phyloP scores from a whole-genome alignment of 2,329 filamentous ascomycete species.

The Aureobasidium namibiae region DNA sequence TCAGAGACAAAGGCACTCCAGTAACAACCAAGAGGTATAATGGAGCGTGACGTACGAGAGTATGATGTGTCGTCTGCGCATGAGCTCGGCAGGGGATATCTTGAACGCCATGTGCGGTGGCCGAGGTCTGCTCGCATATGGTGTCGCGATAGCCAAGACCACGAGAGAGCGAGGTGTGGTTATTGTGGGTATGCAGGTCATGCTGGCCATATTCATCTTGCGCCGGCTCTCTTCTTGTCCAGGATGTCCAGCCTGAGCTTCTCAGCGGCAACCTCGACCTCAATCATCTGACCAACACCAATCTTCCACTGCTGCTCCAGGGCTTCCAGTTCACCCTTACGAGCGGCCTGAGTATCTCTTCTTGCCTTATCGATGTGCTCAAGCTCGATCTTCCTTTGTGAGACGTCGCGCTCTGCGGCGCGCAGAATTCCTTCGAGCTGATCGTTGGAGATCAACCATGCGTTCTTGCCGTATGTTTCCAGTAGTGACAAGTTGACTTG shows the following conservation, averaged over 20 bases:
- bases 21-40: background rate
- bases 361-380: constrained; percentile 66
- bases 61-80: background rate
- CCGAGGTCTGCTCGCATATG: too few species aligned
- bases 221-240: constrained; percentile 47
- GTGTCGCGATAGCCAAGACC: too few species aligned
- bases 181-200: background rate
- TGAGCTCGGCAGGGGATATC: background rate
- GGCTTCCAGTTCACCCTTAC: constrained; percentile 61
- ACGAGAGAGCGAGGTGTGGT: background rate
- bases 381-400: constrained; percentile 56
- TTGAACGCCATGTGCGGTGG: background rate
- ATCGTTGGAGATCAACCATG: constrained; percentile 81
- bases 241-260: constrained; percentile 59
- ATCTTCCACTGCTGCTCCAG: constrained; percentile 73
- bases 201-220: constrained; percentile 16
- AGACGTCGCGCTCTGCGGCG: constrained; percentile 66
- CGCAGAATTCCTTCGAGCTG: constrained; percentile 66
- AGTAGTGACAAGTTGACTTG: constrained; percentile 62
- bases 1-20: too few species aligned
- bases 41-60: too few species aligned
- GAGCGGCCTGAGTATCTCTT: constrained; percentile 60
- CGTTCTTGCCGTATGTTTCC: constrained; percentile 75
- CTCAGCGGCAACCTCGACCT: constrained; percentile 81
- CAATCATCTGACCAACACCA: constrained; percentile 70